Evolutionary conservation across 2,329 filamentous ascomycete genomes (phyloP), one percentile per base, ranked within the genome.

Genomic region (Fusarium acutatum): DNA sequence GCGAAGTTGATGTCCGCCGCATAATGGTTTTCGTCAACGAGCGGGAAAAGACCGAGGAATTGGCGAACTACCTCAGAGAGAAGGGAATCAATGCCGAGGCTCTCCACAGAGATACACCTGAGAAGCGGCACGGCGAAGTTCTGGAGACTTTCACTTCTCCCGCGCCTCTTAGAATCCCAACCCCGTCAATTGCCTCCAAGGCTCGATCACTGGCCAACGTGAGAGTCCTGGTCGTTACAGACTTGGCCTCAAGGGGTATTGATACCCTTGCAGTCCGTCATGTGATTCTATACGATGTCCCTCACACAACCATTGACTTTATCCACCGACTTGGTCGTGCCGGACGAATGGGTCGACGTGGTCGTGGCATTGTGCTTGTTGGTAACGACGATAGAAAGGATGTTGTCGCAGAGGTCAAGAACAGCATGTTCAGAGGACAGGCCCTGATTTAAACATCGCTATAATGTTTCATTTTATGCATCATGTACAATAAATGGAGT

Each of bases 21-120:
- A 93, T 99, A 77, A 90, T 98, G 64, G 95, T 98, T 7, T 98
- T 98, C 78, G 96, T 98, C 81, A 98, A 98, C 82, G 95, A 98
- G 86, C 93, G 96, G 40, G 95, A 97, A 79, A 94, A 94, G 79
- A 94, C 96, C 0, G 89, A 93, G 64, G 90, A 95, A 78, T 88
- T 99, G 1, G 92, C 95, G 18, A 84, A 91, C 3, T 99, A 93
- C 80, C 90, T 99, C 1, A 85, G 86, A 18, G 89, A 89, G 57
- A 98, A 98, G 84, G 95, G 95, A 62, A 95, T 99, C 77, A 93
- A 97, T 75, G 95, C 96, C 11, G 86, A 93, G 20, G 93, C 95
- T 0, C 87, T 99, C 62, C 94, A 94, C 77, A 89, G 96, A 59
- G 96, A 99, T 81, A 94, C 93, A 2, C 88, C 91, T 24, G 92